Evolutionary conservation across 257 asterid genomes (phyloP), one percentile per base, ranked within the genome.

Genomic region (Osmanthus fragrans): DNA sequence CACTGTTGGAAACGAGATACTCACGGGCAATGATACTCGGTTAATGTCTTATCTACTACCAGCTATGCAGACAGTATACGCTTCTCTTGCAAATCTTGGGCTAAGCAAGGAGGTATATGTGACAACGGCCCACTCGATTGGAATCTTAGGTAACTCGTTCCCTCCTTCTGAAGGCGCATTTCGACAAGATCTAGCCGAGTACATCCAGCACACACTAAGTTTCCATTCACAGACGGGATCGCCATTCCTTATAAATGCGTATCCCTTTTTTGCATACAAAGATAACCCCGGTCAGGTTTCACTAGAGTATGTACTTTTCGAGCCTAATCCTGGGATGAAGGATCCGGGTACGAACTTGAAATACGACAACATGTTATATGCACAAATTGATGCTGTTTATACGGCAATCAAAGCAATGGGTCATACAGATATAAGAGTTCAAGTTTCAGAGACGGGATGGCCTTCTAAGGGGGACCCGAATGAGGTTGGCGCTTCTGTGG

Each of bases 401-500:
- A 72, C 96, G 2, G 98, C 99, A 1, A 90, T 96, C 54, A 87
- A 86, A 73, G 92, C 92, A 25, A 42, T 90, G 89, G 98, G 97
- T 11, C 89, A 87, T 40, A 73, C 79, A 0, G 89, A 93, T 66
- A 65, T 92, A 54, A 86, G 66, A 40, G 96, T 93, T 21, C 86
- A 90, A 72, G 91, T 96, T 72, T 93, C 98, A 0, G 99, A 96
- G 85, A 96, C 98, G 0, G 99, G 99, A 0, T 96, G 99, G 99
- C 98, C 99, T 0, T 96, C 98, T 0, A 88, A 88, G 73, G 99
- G 98, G 77, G 98, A 96, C 34, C 76, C 81, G 0, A 60, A 82
- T 33, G 99, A 96, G 88, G 87, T 83, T 15, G 99, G 98, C 80
- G 98, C 99, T 0, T 87, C 95, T 9, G 85, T 77, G 1, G 90